Evolutionary conservation across 768 basidiomycete species (phyloP).

Genomic region (Xerocomellus dryophilus): DNA sequence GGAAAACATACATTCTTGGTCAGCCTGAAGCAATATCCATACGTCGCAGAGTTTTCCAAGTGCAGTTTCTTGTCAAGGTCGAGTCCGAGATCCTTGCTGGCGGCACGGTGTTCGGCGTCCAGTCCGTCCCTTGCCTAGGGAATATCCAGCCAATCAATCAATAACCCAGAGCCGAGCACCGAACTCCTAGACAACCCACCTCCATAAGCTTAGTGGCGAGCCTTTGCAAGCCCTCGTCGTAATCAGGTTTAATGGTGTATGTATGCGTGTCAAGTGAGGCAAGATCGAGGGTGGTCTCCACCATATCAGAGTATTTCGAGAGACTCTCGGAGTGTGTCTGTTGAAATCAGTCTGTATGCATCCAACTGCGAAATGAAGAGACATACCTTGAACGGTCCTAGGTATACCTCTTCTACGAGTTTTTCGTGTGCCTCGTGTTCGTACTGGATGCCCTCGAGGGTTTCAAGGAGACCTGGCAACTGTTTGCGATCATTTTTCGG

Average conservation of each 20-base stretch:
- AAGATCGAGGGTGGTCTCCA: constrained; percentile 92
- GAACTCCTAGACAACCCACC: constrained; percentile 29
- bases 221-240: constrained; percentile 70
- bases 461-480: constrained; percentile 72
- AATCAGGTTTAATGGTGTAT: constrained; percentile 89
- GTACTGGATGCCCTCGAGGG: constrained; percentile 50
- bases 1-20: constrained; percentile 74
- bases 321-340: constrained; percentile 65
- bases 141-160: background rate
- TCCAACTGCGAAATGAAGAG: background rate
- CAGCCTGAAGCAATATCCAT: constrained; percentile 90
- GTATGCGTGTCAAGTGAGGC: constrained; percentile 81
- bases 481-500: constrained; percentile 28
- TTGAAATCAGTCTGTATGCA: background rate
- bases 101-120: constrained; percentile 73
- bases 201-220: constrained; percentile 65
- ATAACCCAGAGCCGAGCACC: background rate
- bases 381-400: constrained; percentile 57
- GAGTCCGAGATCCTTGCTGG: constrained; percentile 67
- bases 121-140: constrained; percentile 67
- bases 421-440: constrained; percentile 44
- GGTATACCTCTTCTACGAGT: constrained; percentile 68
- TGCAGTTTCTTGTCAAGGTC: constrained; percentile 95
- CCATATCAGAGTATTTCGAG: constrained; percentile 85
- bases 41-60: constrained; percentile 83